These are phyloP conservation scores for Sabuloglossum arenarium DNA, from an alignment of 495 filamentous ascomycete species.

Conservation along the genomic window DNA sequence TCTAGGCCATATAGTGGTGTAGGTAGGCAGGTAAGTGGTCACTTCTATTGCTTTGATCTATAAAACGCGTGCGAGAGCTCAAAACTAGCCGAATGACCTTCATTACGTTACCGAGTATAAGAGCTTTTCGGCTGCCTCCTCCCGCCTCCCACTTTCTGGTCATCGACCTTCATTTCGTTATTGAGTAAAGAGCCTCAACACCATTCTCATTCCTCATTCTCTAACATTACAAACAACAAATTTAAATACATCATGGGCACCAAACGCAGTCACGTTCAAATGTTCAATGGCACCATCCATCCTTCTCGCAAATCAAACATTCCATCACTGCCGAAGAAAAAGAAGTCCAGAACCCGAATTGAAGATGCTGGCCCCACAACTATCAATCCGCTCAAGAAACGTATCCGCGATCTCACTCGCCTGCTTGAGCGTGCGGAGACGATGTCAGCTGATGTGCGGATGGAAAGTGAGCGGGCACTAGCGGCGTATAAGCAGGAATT, in stretches of 20 bases:
- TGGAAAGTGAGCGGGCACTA: conserved; percentile 66
- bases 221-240: background rate
- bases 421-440: conserved; percentile 17
- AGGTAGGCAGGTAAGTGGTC: no score
- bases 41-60: no score
- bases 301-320: conserved; percentile 2
- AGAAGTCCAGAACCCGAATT: background rate
- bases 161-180: no score
- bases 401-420: conserved; percentile 30
- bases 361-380: background rate
- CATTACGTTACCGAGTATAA: no score
- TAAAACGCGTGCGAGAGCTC: no score
- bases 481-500: conserved; percentile 55
- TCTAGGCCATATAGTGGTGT: no score
- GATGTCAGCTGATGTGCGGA: conserved; percentile 52
- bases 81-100: no score
- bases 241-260: background rate
- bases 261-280: conserved; percentile 6
- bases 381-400: conserved; percentile 29
- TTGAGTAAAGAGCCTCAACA: no score
- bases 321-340: background rate
- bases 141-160: no score
- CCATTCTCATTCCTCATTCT: no score
- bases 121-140: no score
- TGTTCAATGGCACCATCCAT: background rate